Conservation (phyloP, 768 basidiomycete genomes). For the Leucosporidium scottii region DNA sequence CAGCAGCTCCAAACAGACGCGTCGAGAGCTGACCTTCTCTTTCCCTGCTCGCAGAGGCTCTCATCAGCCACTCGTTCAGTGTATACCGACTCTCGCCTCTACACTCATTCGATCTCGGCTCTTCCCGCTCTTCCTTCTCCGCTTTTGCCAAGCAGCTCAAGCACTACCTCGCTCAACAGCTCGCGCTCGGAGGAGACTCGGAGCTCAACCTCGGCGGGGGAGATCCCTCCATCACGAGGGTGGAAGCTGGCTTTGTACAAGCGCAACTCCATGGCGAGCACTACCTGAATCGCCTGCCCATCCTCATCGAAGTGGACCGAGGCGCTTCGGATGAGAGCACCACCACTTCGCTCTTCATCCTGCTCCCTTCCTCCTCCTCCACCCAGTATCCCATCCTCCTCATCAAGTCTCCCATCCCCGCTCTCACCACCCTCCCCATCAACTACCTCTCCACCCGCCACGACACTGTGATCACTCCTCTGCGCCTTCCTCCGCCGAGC, state of each 20-base stretch:
- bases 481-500: constrained; percentile 10
- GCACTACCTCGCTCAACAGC: background rate
- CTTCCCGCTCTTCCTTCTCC: background rate
- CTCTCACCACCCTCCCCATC: background rate
- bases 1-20: background rate
- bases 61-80: background rate
- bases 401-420: background rate
- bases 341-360: constrained; percentile 4
- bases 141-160: background rate
- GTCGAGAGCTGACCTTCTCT: background rate
- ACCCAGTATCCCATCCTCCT: background rate
- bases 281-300: background rate
- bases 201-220: background rate
- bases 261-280: background rate
- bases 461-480: constrained; percentile 1
- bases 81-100: background rate
- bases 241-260: constrained; percentile 1
- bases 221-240: background rate
- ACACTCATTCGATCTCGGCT: background rate
- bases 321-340: constrained; percentile 2
- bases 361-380: background rate
- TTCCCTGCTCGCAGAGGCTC: background rate
- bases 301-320: background rate
- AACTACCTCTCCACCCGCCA: constrained; percentile 3
- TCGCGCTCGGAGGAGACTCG: background rate